A percentile compares a stretch with the other conserved stretches of the same genome.
phyloP scores from a whole-genome alignment of 2,329 filamentous ascomycete species.

The Alternaria brassicae region DNA sequence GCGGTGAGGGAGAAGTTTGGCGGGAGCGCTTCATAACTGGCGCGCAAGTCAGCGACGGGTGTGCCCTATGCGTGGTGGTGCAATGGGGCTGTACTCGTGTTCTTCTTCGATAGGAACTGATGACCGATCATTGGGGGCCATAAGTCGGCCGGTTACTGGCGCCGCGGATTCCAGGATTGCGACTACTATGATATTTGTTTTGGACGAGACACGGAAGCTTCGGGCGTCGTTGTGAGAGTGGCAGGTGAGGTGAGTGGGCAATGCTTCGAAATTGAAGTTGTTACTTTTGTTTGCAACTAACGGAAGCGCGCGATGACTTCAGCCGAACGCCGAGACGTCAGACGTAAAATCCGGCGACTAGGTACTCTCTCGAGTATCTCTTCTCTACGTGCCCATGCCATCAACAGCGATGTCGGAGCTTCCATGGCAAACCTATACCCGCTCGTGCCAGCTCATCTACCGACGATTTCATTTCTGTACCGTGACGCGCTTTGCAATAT shows the following conservation, averaged over 20 bases:
- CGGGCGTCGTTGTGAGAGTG: conserved; percentile 11
- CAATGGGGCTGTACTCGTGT: conserved; percentile 48
- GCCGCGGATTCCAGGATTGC: conserved; percentile 48
- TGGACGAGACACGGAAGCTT: conserved; percentile 10
- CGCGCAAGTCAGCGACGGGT: conserved; percentile 30
- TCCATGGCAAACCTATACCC: conserved; percentile 2
- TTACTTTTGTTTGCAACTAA: conserved; percentile 42
- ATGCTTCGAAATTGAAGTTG: conserved; percentile 25
- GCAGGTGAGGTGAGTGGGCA: conserved; percentile 20
- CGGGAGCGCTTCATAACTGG: conserved; percentile 87
- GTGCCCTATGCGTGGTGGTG: conserved; percentile 5
- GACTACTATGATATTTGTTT: conserved; percentile 20
- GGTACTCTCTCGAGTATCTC: conserved; percentile 7
- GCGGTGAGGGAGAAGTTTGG: conserved; percentile 92
- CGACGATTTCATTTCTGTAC: neutral
- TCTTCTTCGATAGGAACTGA: conserved; percentile 48
- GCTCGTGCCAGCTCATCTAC: conserved; percentile 1
- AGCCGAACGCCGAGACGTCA: conserved; percentile 39
- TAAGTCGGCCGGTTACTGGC: conserved; percentile 47
- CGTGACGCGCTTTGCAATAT: neutral
- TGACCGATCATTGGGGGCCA: conserved; percentile 52
- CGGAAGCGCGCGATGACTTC: conserved; percentile 31
- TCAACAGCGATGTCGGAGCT: conserved; percentile 28
- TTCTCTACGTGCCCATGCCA: conserved; percentile 4
- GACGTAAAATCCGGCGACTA: conserved; percentile 19